phyloP scores from a whole-genome alignment of 805 yeast species.

The Suhomyces kilbournensis region DNA sequence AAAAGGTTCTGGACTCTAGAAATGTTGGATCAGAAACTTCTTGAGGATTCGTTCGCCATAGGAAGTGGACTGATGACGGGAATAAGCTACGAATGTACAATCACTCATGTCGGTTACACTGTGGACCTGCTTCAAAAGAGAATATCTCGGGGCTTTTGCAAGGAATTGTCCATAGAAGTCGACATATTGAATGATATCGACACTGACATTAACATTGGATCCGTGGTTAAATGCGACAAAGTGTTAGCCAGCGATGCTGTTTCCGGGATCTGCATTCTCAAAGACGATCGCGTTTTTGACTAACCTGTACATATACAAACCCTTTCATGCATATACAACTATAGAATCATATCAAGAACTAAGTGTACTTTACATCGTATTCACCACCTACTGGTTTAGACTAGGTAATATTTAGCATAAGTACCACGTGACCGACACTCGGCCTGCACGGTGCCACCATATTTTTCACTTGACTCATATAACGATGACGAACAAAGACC shows the following conservation, averaged over 20 bases:
- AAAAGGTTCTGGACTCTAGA: slow-evolving; percentile 26
- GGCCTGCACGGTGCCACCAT: not conserved
- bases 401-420: no score
- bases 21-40: slow-evolving; percentile 14
- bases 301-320: not conserved
- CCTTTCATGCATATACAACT: not conserved
- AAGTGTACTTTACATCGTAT: no score
- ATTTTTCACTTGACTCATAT: not conserved
- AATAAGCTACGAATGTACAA: slow-evolving; percentile 34
- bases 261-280: slow-evolving; percentile 39
- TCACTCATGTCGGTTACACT: slow-evolving; percentile 32
- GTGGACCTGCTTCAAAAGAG: slow-evolving; percentile 14
- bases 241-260: slow-evolving; percentile 42
- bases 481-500: not conserved
- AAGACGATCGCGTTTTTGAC: slow-evolving; percentile 12
- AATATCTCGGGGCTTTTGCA: slow-evolving; percentile 45
- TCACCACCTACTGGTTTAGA: not conserved
- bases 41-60: not conserved
- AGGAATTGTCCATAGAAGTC: slow-evolving; percentile 46
- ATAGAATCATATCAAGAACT: not conserved
- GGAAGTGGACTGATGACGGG: not conserved
- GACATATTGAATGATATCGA: slow-evolving; percentile 29
- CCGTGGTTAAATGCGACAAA: slow-evolving; percentile 42
- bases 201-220: slow-evolving; percentile 37
- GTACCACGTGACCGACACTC: not conserved